Conservation (phyloP, 805 yeast genomes). For the Kregervanrija fluxuum region DNA sequence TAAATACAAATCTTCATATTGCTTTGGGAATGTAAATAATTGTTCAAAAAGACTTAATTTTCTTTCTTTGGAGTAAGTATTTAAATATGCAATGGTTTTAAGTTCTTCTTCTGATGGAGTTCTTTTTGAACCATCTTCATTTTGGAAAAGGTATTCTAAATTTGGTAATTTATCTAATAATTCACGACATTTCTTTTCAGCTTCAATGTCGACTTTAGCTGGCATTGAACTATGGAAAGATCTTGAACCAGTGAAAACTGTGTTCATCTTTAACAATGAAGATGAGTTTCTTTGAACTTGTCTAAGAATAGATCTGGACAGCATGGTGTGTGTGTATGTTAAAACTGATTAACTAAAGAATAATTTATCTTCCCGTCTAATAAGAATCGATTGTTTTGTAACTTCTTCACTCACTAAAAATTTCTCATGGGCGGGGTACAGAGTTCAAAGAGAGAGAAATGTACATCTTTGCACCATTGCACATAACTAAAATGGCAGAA, state of each 20-base stretch:
- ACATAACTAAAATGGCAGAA: no score
- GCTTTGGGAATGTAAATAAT: constrained; percentile 40
- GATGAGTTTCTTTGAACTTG: constrained; percentile 1
- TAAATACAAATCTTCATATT: constrained; percentile 44
- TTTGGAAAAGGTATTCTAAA: constrained; percentile 59
- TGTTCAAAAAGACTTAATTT: constrained; percentile 42
- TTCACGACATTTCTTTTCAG: constrained; percentile 55
- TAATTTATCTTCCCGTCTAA: no score
- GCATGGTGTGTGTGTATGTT: constrained; percentile 1
- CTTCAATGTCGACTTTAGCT: constrained; percentile 11
- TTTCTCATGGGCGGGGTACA: no score
- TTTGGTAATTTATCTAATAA: constrained; percentile 58
- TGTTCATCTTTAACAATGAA: not conserved
- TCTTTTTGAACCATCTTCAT: constrained; percentile 69
- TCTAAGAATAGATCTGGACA: constrained; percentile 7
- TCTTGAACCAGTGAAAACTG: constrained; percentile 4
- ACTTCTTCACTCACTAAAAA: no score
- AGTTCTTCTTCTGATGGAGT: constrained; percentile 65
- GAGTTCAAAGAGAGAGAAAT: no score
- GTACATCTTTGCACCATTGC: no score
- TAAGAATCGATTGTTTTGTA: no score
- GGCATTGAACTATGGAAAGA: constrained; percentile 6
- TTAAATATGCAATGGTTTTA: constrained; percentile 65
- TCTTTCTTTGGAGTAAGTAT: constrained; percentile 49
- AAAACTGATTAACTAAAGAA: no score